A percentile compares a stretch with the other conserved stretches of the same genome.
phyloP scores from a whole-genome alignment of 2,329 filamentous ascomycete species.

The Zarea fungicola region DNA sequence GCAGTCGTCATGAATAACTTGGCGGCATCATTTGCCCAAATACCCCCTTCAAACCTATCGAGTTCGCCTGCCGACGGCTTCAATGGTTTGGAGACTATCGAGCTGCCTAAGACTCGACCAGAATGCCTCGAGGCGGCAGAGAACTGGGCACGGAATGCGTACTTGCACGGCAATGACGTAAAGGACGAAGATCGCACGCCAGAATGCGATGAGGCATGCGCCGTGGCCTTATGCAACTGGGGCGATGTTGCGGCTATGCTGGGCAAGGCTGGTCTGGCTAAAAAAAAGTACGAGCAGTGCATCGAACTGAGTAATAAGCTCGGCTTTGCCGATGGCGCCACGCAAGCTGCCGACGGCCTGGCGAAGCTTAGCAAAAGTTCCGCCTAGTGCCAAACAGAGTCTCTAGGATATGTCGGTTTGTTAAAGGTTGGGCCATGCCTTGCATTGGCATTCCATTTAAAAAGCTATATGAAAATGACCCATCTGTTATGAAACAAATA shows the following conservation, averaged over 20 bases:
- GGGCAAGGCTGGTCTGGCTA: conserved; percentile 60
- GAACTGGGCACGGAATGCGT: conserved; percentile 74
- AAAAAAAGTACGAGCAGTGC: conserved; percentile 63
- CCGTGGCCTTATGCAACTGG: conserved; percentile 78
- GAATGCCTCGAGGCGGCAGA: conserved; percentile 64
- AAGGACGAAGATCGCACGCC: conserved; percentile 60
- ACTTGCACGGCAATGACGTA: conserved; percentile 61
- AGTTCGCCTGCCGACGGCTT: conserved; percentile 24
- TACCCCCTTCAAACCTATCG: conserved; percentile 36
- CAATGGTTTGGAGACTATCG: conserved; percentile 23
- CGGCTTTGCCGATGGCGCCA: conserved; percentile 46
- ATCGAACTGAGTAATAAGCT: conserved; percentile 53
- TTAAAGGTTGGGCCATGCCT: too few relatives aligned
- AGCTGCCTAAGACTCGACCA: conserved; percentile 44
- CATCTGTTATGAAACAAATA: too few relatives aligned
- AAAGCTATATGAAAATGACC: too few relatives aligned
- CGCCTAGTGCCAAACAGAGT: not conserved
- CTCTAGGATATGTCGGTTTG: too few relatives aligned
- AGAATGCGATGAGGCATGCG: conserved; percentile 81
- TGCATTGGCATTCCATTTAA: too few relatives aligned
- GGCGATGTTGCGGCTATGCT: conserved; percentile 77
- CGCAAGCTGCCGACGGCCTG: conserved; percentile 49
- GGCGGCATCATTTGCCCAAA: conserved; percentile 67
- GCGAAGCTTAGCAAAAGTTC: conserved; percentile 22
- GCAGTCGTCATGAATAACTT: conserved; percentile 85